Evolutionary conservation across 306 rosid species (phyloP).

Genomic region (Ormosia semicastrata): DNA sequence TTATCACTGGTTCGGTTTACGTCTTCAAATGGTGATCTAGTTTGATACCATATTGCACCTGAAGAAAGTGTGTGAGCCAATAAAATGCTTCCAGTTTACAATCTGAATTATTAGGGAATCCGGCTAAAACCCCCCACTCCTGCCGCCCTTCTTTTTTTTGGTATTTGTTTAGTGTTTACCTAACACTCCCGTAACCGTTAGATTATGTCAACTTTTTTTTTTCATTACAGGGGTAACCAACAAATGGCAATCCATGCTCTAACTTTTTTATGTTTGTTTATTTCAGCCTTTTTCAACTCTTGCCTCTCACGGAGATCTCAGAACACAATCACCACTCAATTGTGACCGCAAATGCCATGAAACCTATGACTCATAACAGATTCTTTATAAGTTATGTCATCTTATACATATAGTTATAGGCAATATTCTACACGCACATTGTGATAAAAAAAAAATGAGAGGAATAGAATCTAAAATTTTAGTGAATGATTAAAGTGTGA

Average conservation of each 20-base stretch:
- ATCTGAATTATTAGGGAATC: background rate
- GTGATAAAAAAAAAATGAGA: too few relatives aligned
- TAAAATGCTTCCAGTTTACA: background rate
- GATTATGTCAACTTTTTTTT: background rate
- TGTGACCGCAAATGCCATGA: background rate
- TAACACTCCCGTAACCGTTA: background rate
- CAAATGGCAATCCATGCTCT: background rate
- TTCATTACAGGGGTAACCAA: background rate
- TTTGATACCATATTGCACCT: background rate
- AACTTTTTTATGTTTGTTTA: background rate
- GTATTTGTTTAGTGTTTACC: background rate
- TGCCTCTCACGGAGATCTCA: background rate
- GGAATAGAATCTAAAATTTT: too few relatives aligned
- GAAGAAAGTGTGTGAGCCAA: background rate
- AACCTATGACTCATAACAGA: background rate
- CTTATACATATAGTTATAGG: background rate
- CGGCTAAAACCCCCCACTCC: background rate
- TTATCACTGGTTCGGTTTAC: background rate
- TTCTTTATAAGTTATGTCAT: background rate
- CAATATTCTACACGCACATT: conserved; percentile 21
- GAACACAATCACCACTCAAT: background rate
- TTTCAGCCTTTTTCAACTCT: background rate
- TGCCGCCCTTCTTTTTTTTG: background rate
- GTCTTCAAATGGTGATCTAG: background rate
- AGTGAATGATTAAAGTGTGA: too few relatives aligned